Percentiles rank a stretch among this genome's conserved stretches.
phyloP scores from a whole-genome alignment of 2,329 filamentous ascomycete genomes.

The Neodidymelliopsis sp. region DNA sequence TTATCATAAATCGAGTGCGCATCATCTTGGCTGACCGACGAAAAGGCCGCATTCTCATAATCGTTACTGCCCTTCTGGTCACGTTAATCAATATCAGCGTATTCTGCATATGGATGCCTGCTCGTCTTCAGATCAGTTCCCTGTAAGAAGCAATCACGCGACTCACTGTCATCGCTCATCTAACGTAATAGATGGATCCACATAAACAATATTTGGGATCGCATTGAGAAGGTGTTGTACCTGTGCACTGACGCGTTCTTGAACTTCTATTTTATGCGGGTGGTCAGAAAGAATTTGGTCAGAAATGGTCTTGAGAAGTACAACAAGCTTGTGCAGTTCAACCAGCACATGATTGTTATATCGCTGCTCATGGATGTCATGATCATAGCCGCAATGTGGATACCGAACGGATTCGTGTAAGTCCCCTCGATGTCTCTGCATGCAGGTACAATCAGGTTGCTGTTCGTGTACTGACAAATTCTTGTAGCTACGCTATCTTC shows the following conservation, averaged over 20 bases:
- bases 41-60: constrained; percentile 24
- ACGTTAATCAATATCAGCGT: constrained; percentile 42
- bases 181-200: constrained; percentile 24
- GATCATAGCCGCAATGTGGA: constrained; percentile 54
- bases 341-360: constrained; percentile 33
- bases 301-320: constrained; percentile 38
- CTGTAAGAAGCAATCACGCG: constrained; percentile 9
- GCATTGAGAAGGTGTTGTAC: constrained; percentile 37
- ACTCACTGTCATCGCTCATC: background rate
- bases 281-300: constrained; percentile 36
- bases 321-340: constrained; percentile 36
- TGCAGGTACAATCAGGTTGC: background rate
- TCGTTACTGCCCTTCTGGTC: constrained; percentile 24
- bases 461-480: background rate
- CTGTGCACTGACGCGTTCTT: constrained; percentile 32
- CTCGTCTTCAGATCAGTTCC: constrained; percentile 33
- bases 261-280: constrained; percentile 38
- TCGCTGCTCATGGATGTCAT: constrained; percentile 41
- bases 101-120: constrained; percentile 40
- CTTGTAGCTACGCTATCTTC: constrained; percentile 54
- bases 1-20: constrained; percentile 40
- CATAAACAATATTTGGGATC: constrained; percentile 37
- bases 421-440: constrained; percentile 1
- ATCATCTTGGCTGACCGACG: constrained; percentile 30
- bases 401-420: constrained; percentile 51